Evolutionary conservation across 1,284 basidiomycete species (phyloP).

Genomic region (Stygiomarasmius scandens): DNA sequence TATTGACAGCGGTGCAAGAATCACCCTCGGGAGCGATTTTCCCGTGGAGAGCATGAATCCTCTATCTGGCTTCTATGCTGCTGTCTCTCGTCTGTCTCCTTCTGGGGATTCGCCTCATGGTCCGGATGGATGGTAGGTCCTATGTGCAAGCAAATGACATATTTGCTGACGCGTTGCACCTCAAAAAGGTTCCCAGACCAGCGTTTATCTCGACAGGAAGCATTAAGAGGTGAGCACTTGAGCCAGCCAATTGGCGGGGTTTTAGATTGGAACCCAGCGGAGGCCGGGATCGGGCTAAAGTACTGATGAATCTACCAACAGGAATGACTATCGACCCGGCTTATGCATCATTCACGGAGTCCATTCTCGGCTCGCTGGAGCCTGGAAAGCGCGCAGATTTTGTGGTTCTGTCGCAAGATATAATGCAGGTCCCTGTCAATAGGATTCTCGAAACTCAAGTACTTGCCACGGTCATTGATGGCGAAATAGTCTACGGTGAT

Average conservation of each 20-base stretch:
- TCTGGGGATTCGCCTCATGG: conserved; percentile 83
- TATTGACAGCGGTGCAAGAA: conserved; percentile 60
- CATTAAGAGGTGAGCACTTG: conserved; percentile 55
- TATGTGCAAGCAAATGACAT: background rate
- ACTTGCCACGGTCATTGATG: conserved; percentile 80
- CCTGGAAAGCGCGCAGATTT: conserved; percentile 85
- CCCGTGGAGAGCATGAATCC: conserved; percentile 86
- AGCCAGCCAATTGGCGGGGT: too few species aligned
- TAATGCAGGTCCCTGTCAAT: conserved; percentile 66
- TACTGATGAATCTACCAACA: too few species aligned
- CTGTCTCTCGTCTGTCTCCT: conserved; percentile 75
- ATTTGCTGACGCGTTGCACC: background rate
- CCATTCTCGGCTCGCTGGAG: conserved; percentile 69
- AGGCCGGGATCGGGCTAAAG: too few species aligned
- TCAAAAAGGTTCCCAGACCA: conserved; percentile 76
- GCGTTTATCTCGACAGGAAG: conserved; percentile 73
- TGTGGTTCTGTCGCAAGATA: conserved; percentile 79
- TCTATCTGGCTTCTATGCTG: conserved; percentile 81
- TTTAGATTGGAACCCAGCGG: too few species aligned
- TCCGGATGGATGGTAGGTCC: conserved; percentile 72
- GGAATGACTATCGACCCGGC: conserved; percentile 74
- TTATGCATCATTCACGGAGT: conserved; percentile 84
- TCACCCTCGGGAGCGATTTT: conserved; percentile 85
- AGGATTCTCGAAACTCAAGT: conserved; percentile 75
- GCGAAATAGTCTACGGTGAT: conserved; percentile 64